Evolutionary conservation across 2,329 filamentous ascomycete genomes (phyloP), one percentile per base, ranked within the genome.

Genomic region (Phialocephala sp.): DNA sequence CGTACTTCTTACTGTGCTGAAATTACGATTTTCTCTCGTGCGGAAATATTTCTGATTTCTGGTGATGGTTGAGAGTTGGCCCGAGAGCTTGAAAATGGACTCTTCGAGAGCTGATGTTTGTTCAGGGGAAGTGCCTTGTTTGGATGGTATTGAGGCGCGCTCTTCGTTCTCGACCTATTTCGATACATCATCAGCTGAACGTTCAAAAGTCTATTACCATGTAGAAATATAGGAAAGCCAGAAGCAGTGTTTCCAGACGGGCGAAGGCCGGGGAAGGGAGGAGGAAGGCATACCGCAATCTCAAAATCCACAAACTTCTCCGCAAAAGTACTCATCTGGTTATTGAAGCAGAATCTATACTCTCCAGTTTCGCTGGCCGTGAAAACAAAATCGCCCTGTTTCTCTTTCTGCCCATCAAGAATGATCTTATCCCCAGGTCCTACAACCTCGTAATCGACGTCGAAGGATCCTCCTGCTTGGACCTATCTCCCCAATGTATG

Each of bases 31-130:
- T 85, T 99, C 95, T 72, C 95, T 89, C 2, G 95, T 99, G 69
- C 96, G 91, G 89, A 99, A 99, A 84, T 99, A 99, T 79, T 99
- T 99, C 77, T 99, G 95, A 83, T 97, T 97, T 76, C 95, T 88
- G 50, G 92, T 93, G 77, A 99, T 95, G 68, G 94, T 97, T 15
- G 93, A 97, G 59, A 99, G 83, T 77, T 97, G 93, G 69, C 92
- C 90, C 14, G 93, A 97, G 67, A 99, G 86, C 83, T 97, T 97
- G 84, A 95, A 93, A 74, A 98, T 91, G 47, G 93, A 94, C 81
- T 99, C 94, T 79, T 98, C 94, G 58, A 99, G 85, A 8, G 88
- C 87, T 56, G 89, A 89, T 1, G 94, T 95, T 79, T 98, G 94
- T 79, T 99, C 95, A 60, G 93, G 90, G 59, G 89, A 88, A 55